Conservation (phyloP, 192 early-diverging fungal species). For the Umbelopsis sp. region DNA sequence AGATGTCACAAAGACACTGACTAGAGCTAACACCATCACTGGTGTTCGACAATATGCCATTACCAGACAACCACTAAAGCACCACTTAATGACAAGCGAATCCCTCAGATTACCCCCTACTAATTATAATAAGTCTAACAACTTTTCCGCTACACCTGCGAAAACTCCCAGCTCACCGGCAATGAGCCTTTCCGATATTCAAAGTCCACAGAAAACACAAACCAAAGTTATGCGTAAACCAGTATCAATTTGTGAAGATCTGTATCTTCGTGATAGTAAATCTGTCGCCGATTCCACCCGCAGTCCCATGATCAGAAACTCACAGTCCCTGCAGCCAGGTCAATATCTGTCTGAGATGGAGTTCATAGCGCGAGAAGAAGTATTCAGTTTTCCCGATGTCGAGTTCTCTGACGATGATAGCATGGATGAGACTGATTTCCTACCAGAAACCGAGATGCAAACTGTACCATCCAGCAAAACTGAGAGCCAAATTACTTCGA, state of each 20-base stretch:
- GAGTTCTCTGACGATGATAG: neutral
- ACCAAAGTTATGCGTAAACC: constrained; percentile 13
- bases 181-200: constrained; percentile 9
- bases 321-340: neutral
- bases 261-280: neutral
- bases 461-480: constrained; percentile 12
- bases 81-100: neutral
- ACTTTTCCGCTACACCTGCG: neutral
- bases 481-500: neutral
- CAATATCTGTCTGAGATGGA: neutral
- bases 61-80: neutral
- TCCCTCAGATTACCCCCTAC: neutral
- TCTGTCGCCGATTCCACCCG: neutral
- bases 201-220: constrained; percentile 13
- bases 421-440: too few species aligned
- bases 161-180: neutral
- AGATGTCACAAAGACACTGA: neutral
- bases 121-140: neutral
- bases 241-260: neutral
- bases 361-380: neutral
- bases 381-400: constrained; percentile 5
- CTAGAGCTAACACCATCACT: neutral
- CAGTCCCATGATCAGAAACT: neutral
- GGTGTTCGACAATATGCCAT: constrained; percentile 10
- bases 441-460: too few species aligned